phyloP scores from a whole-genome alignment of 306 rosid genomes.

The Acacia confusa region DNA sequence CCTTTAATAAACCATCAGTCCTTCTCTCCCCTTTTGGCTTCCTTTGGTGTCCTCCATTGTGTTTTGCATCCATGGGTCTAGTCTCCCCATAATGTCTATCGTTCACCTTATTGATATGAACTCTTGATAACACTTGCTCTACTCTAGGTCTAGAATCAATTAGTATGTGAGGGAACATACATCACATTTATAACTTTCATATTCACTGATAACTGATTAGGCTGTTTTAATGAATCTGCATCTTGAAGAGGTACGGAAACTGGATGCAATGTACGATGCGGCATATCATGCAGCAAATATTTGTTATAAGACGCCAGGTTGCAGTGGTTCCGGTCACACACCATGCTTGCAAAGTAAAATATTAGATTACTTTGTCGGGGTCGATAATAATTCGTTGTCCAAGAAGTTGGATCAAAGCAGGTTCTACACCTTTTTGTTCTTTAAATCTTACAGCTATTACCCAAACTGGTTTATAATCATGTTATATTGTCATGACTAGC shows the following conservation, averaged over 20 bases:
- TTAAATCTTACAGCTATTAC: constrained; percentile 1
- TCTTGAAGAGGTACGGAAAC: constrained; percentile 66
- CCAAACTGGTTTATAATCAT: background rate
- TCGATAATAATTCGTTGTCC: constrained; percentile 46
- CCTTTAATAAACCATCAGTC: background rate
- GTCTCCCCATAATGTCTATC: background rate
- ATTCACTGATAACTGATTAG: constrained; percentile 7
- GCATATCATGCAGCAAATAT: constrained; percentile 58
- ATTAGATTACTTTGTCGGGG: constrained; percentile 68
- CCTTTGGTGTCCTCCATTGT: too few relatives aligned
- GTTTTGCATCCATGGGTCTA: background rate
- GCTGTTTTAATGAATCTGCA: constrained; percentile 29
- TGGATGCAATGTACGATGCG: constrained; percentile 81
- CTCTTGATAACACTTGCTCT: background rate
- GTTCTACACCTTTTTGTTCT: constrained; percentile 40
- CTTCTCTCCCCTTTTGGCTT: background rate
- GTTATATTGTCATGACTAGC: constrained; percentile 14
- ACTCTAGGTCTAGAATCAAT: constrained; percentile 1
- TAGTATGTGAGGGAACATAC: background rate
- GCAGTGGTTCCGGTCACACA: constrained; percentile 66
- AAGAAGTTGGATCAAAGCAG: constrained; percentile 72
- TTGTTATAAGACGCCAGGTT: constrained; percentile 65
- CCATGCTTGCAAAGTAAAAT: constrained; percentile 77
- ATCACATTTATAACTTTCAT: background rate
- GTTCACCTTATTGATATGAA: constrained; percentile 26